These are phyloP conservation scores for Globisporangium canariense DNA, from an alignment of 352 stramenopile genomes.

Conservation along the genomic window DNA sequence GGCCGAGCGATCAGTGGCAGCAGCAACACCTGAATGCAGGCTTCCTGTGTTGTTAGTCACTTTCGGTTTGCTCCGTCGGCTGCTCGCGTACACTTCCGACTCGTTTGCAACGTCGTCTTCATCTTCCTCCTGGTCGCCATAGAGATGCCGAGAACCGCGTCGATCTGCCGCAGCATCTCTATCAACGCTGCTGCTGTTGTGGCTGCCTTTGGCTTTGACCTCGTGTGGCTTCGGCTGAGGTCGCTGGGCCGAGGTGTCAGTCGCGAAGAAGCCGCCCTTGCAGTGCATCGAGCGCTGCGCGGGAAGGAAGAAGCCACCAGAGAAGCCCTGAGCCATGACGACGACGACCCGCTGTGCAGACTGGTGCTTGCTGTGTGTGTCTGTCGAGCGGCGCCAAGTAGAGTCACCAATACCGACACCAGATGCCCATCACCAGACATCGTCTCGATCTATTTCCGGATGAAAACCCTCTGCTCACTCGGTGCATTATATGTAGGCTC, in stretches of 20 bases:
- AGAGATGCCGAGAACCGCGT: not conserved
- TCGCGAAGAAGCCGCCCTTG: slow-evolving; percentile 52
- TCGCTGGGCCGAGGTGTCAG: slow-evolving; percentile 12
- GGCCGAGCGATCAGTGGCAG: not conserved
- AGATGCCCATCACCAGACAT: slow-evolving; percentile 5
- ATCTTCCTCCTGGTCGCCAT: not conserved
- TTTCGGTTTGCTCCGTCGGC: not conserved
- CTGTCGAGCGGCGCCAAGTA: not conserved
- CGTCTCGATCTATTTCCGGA: not conserved
- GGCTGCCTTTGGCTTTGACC: slow-evolving; percentile 9
- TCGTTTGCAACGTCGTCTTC: slow-evolving; percentile 5
- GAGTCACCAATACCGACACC: not conserved
- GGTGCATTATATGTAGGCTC: not conserved
- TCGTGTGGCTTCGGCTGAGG: not conserved
- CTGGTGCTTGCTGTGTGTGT: not conserved
- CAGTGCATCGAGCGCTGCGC: slow-evolving; percentile 52
- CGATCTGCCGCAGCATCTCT: not conserved
- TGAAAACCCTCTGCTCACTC: not conserved
- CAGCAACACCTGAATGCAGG: not conserved
- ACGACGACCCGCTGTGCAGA: not conserved
- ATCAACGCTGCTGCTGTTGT: not conserved
- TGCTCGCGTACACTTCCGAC: slow-evolving; percentile 9
- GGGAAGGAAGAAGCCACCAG: slow-evolving; percentile 52
- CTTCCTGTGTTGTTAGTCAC: not conserved
- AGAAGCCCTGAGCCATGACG: slow-evolving; percentile 31